Evolutionary conservation across 148 eudicot genomes (phyloP), one percentile per base, ranked within the genome.

Genomic region (Pharnaceum exiguum): DNA sequence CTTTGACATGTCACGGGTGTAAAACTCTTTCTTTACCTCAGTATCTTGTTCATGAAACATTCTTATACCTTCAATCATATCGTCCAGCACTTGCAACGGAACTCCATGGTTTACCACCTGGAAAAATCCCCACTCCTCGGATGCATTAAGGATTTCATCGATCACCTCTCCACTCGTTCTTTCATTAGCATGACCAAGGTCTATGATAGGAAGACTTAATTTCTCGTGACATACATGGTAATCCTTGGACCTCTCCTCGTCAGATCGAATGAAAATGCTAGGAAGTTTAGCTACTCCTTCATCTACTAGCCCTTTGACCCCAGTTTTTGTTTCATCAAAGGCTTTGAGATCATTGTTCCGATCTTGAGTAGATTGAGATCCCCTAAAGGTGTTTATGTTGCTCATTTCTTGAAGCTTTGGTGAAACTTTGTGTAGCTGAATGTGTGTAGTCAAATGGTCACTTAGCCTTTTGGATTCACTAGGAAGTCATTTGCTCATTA

Each of bases 251-350:
- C 70, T 66, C 10, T 77, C 79, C 13, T 74, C 72, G 0, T 12
- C 39, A 42, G 79, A 65, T 29, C 77, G 46, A 53, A 79, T 48
- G 44, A 76, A 79, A 21, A 76, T 79, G 53, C 10, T 53, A 0
- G 78, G 84, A 39, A 76, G 13, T 1, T 21, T 43, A 0, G 15
- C 13, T 26, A 55, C 15, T 17, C 73, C 76, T 10, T 55, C 59
- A 38, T 76, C 76, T 5, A 67, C 50, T 2, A 76, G 37, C 39
- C 80, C 80, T 49, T 79, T 79, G 2, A 79, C 84, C 12, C 84
- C 84, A 10, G 81, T 67, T 62, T 65, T 72, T 11, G 72, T 47
- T 9, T 62, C 78, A 30, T 79, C 81, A 22, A 79, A 79, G 3
- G 78, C 75, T 44, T 60, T 73, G 2, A 75, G 51, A 10, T 57